phyloP scores from a whole-genome alignment of 78 protist genomes.

The Dictyostelium citrinum region DNA sequence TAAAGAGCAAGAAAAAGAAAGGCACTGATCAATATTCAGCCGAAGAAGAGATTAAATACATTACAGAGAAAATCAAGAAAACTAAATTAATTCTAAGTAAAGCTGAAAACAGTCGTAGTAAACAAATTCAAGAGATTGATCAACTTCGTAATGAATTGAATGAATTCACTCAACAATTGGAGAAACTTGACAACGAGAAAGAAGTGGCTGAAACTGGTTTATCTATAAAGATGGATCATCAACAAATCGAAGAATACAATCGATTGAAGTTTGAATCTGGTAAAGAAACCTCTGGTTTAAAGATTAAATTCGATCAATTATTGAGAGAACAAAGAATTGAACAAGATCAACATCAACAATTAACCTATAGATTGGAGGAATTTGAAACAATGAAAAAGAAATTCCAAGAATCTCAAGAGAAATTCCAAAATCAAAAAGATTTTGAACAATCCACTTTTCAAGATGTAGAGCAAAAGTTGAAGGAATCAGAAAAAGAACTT shows the following conservation, averaged over 20 bases:
- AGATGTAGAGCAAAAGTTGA: not conserved
- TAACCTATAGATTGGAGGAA: not conserved
- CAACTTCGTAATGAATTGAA: slow-evolving; percentile 9
- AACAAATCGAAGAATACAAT: slow-evolving; percentile 52
- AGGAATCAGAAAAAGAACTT: not conserved
- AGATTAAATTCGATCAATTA: not conserved
- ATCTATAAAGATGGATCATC: not conserved
- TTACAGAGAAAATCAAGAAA: slow-evolving; percentile 26
- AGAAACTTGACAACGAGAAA: not conserved
- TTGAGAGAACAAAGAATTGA: slow-evolving; percentile 4
- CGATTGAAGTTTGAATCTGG: slow-evolving; percentile 28
- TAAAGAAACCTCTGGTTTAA: slow-evolving; percentile 21
- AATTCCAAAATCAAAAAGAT: not conserved
- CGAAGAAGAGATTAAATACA: slow-evolving; percentile 36
- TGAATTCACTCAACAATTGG: slow-evolving; percentile 33
- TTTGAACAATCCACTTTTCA: not conserved
- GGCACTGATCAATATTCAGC: not conserved
- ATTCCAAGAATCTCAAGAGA: slow-evolving; percentile 4
- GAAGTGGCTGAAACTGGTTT: not conserved
- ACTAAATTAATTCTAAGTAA: not conserved
- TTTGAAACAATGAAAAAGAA: slow-evolving; percentile 28
- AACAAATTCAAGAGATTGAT: slow-evolving; percentile 9
- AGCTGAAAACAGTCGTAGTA: slow-evolving; percentile 2
- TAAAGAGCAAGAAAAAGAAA: not conserved
- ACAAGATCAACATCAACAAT: not conserved